A percentile compares a stretch with the other conserved stretches of the same genome.
Conservation (phyloP, 176 grass and related monocot species). For the Elaeis guineensis region DNA sequence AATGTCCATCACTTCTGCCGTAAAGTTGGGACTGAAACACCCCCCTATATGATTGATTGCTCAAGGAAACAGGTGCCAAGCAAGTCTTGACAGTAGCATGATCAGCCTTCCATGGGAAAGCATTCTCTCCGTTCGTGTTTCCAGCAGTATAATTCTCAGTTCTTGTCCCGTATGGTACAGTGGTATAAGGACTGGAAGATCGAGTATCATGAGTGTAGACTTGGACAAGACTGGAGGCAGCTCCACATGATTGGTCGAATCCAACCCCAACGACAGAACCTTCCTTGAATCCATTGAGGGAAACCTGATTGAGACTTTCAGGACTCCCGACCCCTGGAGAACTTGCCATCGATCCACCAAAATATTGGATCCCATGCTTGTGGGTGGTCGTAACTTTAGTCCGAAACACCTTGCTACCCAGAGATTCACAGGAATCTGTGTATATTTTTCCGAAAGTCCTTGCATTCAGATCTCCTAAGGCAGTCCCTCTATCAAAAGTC, state of each 20-base stretch:
- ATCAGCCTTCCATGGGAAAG: neutral
- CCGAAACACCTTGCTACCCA: neutral
- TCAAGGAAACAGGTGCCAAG: neutral
- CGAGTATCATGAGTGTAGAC: too few relatives aligned
- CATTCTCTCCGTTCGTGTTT: neutral
- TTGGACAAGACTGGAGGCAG: too few relatives aligned
- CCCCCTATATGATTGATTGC: neutral
- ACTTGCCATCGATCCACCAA: neutral
- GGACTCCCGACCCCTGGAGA: too few relatives aligned
- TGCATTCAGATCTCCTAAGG: neutral
- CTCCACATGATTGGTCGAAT: too few relatives aligned
- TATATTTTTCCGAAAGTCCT: neutral
- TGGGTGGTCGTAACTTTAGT: neutral
- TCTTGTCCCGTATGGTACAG: neutral
- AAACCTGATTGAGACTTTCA: too few relatives aligned
- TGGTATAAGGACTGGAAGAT: too few relatives aligned
- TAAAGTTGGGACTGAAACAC: neutral
- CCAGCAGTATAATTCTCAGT: neutral
- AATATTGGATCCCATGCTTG: neutral
- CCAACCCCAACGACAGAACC: too few relatives aligned
- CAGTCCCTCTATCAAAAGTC: neutral
- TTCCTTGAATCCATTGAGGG: too few relatives aligned
- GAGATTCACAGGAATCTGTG: neutral
- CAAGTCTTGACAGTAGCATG: neutral
- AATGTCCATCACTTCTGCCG: too few relatives aligned